These are phyloP conservation scores for Rhodosorus marinus DNA, from an alignment of 23 red algal species.

Conservation along the genomic window DNA sequence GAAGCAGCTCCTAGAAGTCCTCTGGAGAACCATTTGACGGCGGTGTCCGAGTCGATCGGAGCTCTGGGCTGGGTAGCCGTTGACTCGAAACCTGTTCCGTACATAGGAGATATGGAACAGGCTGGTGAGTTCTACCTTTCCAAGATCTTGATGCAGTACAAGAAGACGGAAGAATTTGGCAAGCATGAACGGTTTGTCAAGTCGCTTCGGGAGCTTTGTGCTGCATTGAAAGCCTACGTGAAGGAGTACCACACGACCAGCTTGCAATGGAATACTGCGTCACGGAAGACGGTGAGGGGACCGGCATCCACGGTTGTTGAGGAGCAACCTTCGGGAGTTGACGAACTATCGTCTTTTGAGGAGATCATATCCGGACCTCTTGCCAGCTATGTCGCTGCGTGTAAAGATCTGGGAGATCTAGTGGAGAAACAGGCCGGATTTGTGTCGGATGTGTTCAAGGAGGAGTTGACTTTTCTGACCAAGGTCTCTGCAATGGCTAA, in stretches of 20 bases:
- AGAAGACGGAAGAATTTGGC: slow-evolving; percentile 18
- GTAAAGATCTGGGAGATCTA: background rate
- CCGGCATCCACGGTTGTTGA: background rate
- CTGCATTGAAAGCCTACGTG: slow-evolving; percentile 39
- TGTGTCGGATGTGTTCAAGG: background rate
- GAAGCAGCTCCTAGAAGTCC: slow-evolving; percentile 8
- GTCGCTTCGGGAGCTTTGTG: slow-evolving; percentile 16
- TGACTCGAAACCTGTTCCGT: slow-evolving; percentile 39
- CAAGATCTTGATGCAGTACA: slow-evolving; percentile 52
- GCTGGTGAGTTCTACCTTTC: slow-evolving; percentile 42
- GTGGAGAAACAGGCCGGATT: background rate
- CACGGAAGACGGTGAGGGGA: background rate
- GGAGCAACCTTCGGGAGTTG: background rate
- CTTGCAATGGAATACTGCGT: slow-evolving; percentile 16
- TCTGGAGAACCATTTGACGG: slow-evolving; percentile 38
- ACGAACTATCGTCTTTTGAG: background rate
- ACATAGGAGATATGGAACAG: slow-evolving; percentile 28
- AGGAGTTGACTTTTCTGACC: slow-evolving; percentile 5
- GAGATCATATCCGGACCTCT: background rate
- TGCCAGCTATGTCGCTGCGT: background rate
- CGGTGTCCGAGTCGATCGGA: slow-evolving; percentile 26
- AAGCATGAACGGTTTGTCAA: slow-evolving; percentile 30
- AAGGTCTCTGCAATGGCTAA: slow-evolving; percentile 13
- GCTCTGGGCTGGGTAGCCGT: slow-evolving; percentile 69
- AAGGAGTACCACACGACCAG: slow-evolving; percentile 54